Conservation (phyloP, 116 monocot genomes). For the Trichopus zeylanicus region DNA sequence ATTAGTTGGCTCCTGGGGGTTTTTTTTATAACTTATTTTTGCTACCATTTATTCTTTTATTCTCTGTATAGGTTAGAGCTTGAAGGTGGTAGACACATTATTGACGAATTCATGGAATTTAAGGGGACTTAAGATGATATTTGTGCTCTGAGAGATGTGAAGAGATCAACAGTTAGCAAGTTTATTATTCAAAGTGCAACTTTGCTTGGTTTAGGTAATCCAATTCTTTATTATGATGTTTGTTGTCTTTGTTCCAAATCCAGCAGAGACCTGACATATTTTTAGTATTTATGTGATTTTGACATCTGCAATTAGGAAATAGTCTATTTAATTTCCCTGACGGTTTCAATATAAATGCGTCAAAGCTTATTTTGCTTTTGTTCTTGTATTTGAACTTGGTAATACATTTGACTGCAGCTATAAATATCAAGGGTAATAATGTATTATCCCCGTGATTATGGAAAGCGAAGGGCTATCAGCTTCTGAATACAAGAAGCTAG, state of each 20-base stretch:
- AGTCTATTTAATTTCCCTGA: background rate
- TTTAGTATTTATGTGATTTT: too few relatives aligned
- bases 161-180: slow-evolving; percentile 22
- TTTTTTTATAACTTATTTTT: too few relatives aligned
- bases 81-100: slow-evolving; percentile 50
- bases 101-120: slow-evolving; percentile 85
- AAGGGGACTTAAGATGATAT: slow-evolving; percentile 32
- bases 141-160: slow-evolving; percentile 13
- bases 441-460: slow-evolving; percentile 59
- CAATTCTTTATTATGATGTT: background rate
- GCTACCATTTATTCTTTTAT: background rate
- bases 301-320: background rate
- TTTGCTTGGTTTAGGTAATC: slow-evolving; percentile 12
- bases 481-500: slow-evolving; percentile 49
- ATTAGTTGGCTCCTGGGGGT: too few relatives aligned
- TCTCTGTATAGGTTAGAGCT: slow-evolving; percentile 56
- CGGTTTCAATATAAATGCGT: background rate
- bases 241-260: too few relatives aligned
- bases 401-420: slow-evolving; percentile 28
- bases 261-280: too few relatives aligned
- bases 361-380: background rate
- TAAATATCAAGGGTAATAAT: slow-evolving; percentile 60
- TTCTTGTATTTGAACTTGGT: background rate
- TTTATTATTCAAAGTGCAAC: slow-evolving; percentile 15
- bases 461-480: slow-evolving; percentile 48